These are phyloP conservation scores for Agarophyton chilense DNA, from an alignment of 23 red algal species.

Conservation along the genomic window DNA sequence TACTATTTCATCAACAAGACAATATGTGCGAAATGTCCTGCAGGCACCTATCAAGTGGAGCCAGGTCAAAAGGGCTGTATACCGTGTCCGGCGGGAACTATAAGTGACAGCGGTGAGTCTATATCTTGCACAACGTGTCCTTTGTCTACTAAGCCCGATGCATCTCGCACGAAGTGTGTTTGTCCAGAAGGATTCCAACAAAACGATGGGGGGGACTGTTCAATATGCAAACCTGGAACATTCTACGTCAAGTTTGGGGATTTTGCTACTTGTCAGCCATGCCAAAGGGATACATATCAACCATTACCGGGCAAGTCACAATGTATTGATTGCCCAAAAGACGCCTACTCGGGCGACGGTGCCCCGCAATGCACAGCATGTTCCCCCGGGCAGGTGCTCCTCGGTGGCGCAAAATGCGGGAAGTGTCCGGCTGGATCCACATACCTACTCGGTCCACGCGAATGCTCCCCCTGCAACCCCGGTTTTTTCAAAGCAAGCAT, in stretches of 20 bases:
- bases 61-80: slow-evolving; percentile 18
- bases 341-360: background rate
- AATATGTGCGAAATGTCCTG: background rate
- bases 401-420: background rate
- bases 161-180: background rate
- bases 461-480: background rate
- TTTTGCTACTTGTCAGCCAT: background rate
- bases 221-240: slow-evolving; percentile 5
- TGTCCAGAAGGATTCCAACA: slow-evolving; percentile 1
- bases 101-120: background rate
- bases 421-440: slow-evolving; percentile 20
- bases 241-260: background rate
- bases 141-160: background rate
- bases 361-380: slow-evolving; percentile 1
- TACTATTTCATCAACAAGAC: background rate
- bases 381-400: background rate
- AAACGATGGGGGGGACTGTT: background rate
- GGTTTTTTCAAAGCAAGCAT: slow-evolving; percentile 4
- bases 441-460: background rate
- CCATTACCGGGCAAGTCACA: background rate
- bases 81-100: slow-evolving; percentile 3
- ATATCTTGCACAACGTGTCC: background rate
- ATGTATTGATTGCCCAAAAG: background rate
- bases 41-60: background rate
- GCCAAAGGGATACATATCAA: background rate